Percentiles rank a stretch among this genome's conserved stretches.
Evolutionary conservation across 2,329 filamentous ascomycete genomes (phyloP).

Genomic region (Arthroderma uncinatum): DNA sequence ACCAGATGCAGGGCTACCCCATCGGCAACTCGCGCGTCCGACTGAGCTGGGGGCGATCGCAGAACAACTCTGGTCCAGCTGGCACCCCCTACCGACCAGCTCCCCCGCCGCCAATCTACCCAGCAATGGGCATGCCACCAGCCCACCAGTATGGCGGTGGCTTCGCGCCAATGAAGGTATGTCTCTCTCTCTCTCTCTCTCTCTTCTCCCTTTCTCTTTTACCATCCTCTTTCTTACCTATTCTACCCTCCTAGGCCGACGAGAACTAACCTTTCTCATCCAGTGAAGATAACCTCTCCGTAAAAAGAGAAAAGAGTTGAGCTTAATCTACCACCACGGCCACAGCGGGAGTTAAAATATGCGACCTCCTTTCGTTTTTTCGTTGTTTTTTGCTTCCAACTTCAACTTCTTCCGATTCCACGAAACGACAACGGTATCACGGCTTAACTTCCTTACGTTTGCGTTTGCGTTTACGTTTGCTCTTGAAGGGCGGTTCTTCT

Average conservation of each 20-base stretch:
- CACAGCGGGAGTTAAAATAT: conserved; percentile 31
- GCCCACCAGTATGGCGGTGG: conserved; percentile 48
- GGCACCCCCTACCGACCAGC: conserved; percentile 95
- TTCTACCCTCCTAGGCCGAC: neutral
- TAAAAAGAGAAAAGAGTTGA: neutral
- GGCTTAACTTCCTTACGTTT: neutral
- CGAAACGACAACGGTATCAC: neutral
- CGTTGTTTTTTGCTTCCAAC: conserved; percentile 26
- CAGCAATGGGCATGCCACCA: conserved; percentile 57
- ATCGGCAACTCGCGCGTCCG: conserved; percentile 98
- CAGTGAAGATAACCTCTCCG: neutral
- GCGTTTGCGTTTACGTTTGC: conserved; percentile 14
- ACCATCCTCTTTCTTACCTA: conserved; percentile 21
- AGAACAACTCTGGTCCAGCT: conserved; percentile 96
- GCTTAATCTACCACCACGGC: conserved; percentile 20
- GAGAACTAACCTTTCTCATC: conserved; percentile 1
- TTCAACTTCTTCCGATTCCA: conserved; percentile 23
- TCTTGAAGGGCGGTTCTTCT: conserved; percentile 31
- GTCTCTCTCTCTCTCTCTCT: neutral
- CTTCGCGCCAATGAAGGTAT: conserved; percentile 58
- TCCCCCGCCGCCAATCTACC: conserved; percentile 65
- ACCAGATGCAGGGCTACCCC: conserved; percentile 99
- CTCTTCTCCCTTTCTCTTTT: conserved; percentile 23
- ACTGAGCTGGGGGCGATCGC: conserved; percentile 91
- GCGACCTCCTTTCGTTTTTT: conserved; percentile 9